These are phyloP conservation scores for Avicennia marina DNA, from an alignment of 257 asterid species.

Conservation along the genomic window DNA sequence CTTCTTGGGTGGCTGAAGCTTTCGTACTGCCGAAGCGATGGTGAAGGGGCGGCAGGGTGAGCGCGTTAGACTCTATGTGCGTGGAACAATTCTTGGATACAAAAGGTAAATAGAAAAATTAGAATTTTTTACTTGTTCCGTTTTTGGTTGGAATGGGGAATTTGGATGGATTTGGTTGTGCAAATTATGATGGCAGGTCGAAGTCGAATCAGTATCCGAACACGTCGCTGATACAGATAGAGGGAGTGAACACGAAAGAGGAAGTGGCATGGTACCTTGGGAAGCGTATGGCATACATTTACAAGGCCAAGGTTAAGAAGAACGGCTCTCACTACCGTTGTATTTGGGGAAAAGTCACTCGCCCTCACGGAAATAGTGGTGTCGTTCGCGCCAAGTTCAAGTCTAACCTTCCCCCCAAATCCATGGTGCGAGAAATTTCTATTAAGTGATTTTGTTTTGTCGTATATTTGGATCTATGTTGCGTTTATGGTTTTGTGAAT, in stretches of 20 bases:
- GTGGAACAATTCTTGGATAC: conserved; percentile 66
- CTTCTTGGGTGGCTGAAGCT: too few relatives aligned
- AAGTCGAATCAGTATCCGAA: conserved; percentile 69
- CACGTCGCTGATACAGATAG: conserved; percentile 60
- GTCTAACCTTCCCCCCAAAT: conserved; percentile 63
- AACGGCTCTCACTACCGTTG: too few relatives aligned
- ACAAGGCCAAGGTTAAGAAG: conserved; percentile 68
- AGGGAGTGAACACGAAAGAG: conserved; percentile 66
- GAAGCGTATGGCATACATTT: conserved; percentile 44
- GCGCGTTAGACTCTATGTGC: conserved; percentile 40
- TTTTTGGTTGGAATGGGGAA: not conserved
- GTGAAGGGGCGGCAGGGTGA: conserved; percentile 77
- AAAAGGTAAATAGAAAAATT: conserved; percentile 34
- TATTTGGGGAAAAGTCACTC: conserved; percentile 53
- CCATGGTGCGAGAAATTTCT: too few relatives aligned
- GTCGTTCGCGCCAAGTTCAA: conserved; percentile 69
- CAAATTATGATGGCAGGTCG: conserved; percentile 29
- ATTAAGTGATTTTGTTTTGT: too few relatives aligned
- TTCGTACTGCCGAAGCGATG: conserved; percentile 37
- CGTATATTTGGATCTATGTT: too few relatives aligned
- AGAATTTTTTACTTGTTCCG: not conserved
- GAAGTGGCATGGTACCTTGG: conserved; percentile 57
- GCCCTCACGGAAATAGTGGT: conserved; percentile 71
- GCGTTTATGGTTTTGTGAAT: not conserved
- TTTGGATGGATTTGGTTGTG: not conserved